Base-by-base conservation (phyloP, 23 red algal genomes). In the Gracilaria gracilis region DNA sequence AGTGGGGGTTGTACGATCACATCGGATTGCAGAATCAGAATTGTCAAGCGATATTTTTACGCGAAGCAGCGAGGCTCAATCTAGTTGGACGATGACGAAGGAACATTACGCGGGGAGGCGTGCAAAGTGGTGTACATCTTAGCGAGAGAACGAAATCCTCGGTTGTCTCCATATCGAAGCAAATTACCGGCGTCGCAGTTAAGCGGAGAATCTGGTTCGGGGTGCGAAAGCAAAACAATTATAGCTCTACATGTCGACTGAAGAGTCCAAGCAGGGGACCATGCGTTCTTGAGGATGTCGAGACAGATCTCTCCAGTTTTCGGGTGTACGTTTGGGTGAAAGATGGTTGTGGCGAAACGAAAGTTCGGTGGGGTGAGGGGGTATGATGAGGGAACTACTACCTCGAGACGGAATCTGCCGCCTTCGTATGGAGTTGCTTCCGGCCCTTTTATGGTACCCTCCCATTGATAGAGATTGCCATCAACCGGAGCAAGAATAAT, bases 181-280 rank as follows among this genome's bases (percentile, higher is more conserved):
- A 99, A 77, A 88, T 99, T 99, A 50, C 97, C 97, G 0, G 97
- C 97, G 62, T 99, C 97, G 76, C 97, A 99, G 74, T 99, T 99
- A 20, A 99, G 88, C 72, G 97, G 97, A 64, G 88, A 93, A 19
- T 95, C 94, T 19, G 97, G 94, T 47, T 99, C 97, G 4, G 97
- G 94, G 58, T 96, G 84, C 20, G 94, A 81, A 27, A 99, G 94
- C 29, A 99, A 88, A 34, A 99, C 87, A 50, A 96, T 82, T 27
- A 99, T 94, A 19, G 97, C 97, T 49, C 97, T 74, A 81, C 88
- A 89, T 24, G 92, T 94, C 7, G 97, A 99, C 70, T 90, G 84
- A 9, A 99, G 79, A n/a, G 93, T 99, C 97, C 97, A 99, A 9
- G 97, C 97, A 0, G 97, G 97, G 23, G 88, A 93, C 97, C 97